Evolutionary conservation across 164 flowering plant genomes (phyloP), one percentile per base, ranked within the genome.

Genomic region (Taxillus chinensis): DNA sequence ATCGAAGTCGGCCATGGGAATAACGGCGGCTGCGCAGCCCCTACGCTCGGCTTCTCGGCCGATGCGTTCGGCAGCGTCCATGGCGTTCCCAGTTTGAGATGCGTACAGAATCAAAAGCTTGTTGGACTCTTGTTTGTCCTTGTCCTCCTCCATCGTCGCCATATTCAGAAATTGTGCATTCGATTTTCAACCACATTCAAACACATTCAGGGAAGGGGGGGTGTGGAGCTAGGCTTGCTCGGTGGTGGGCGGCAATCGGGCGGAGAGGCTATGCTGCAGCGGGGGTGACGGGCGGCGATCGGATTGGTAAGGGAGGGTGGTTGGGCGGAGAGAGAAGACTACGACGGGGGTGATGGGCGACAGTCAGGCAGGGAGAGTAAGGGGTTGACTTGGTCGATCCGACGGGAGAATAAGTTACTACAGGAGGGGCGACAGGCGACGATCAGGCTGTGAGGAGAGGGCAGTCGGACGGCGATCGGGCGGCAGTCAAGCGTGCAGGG

Each of bases 1-100:
- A 55, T 87, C 86, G 60, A 73, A 87, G 16, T 84, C 77, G 41
- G 86, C 92, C 56, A 80, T 61, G 5, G 99, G 86, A 39, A 77
- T 78, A 56, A 87, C 72, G 9, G 62, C 38, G 39, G 76, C 79
- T 43, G 75, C 73, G 72, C 90, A 85, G 48, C 83, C 84, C 63
- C 86, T 59, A 42, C 90, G 90, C 54, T 84, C 90, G 1, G 89
- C 93, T 74, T 90, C 97, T 7, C 96, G 99, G 53, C 75, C 80
- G 5, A 90, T 66, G 13, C 85, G 85, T 60, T 93, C 99, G 2
- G 96, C 92, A 0, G 86, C 97, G 57, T 93, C 99, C 61, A 80
- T 49, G 2, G 97, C 90, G 64, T 90, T 93, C 41, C 96, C 96
- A 0, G 96, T 90, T 66, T 90, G 82, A 4, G 92, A 72, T 0